Percentiles rank a stretch among this genome's conserved stretches.
Evolutionary conservation across 345 rosid genomes (phyloP).

Genomic region (Eucalyptus coolabah): DNA sequence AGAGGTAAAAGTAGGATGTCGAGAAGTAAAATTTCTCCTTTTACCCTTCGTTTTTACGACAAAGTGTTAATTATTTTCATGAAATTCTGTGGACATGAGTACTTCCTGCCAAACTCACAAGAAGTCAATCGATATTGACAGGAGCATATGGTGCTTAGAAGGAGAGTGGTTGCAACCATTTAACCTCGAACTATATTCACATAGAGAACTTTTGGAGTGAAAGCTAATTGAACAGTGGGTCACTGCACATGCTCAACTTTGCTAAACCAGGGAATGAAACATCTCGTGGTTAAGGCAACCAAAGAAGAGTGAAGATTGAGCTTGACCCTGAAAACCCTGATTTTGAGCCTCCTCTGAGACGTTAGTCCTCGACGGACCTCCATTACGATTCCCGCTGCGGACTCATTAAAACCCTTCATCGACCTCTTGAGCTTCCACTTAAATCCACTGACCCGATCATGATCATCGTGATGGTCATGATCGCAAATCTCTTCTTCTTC

Average conservation of each 20-base stretch:
- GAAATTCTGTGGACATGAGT: neutral
- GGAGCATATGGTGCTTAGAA: neutral
- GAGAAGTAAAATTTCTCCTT: neutral
- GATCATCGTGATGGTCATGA: neutral
- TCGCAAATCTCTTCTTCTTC: neutral
- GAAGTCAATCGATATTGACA: neutral
- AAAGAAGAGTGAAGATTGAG: slow-evolving; percentile 1
- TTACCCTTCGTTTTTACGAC: neutral
- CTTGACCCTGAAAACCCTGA: slow-evolving; percentile 12
- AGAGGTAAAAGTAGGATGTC: neutral
- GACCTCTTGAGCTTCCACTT: slow-evolving; percentile 15
- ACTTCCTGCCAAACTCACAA: neutral
- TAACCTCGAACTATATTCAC: neutral
- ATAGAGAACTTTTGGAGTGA: neutral
- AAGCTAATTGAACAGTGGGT: neutral
- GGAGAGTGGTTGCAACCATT: neutral
- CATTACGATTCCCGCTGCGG: neutral
- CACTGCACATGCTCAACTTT: neutral
- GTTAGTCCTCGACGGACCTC: neutral
- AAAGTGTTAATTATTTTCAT: neutral
- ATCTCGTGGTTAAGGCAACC: neutral
- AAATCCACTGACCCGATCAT: neutral
- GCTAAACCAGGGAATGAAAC: slow-evolving; percentile 23
- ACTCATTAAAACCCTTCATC: slow-evolving; percentile 6
- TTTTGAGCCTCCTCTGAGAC: slow-evolving; percentile 4